Percentiles rank a stretch among this genome's conserved stretches.
phyloP scores from a whole-genome alignment of 1,139 yeast genomes.

The Sugiyamaella paludigena region DNA sequence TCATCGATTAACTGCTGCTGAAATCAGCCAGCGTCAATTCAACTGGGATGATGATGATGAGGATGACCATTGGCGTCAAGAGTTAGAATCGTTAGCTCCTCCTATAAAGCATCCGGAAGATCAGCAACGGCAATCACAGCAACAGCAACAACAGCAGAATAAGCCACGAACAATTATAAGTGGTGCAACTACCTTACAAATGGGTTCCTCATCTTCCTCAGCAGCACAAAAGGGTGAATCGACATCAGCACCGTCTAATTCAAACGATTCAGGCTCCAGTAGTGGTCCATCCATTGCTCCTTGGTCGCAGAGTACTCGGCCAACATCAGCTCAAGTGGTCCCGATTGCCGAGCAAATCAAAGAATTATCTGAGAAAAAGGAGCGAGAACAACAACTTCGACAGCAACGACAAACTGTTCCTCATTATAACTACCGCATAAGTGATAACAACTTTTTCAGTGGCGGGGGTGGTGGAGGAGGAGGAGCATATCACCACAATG shows the following conservation, averaged over 20 bases:
- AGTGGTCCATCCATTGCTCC: conserved; percentile 23
- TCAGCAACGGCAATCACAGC: conserved; percentile 1
- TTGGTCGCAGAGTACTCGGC: conserved; percentile 24
- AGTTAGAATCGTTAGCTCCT: conserved; percentile 12
- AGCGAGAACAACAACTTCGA: conserved; percentile 16
- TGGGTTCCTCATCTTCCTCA: conserved; percentile 4
- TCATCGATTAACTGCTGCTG: conserved; percentile 33
- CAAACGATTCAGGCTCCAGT: background rate
- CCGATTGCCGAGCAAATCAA: conserved; percentile 33
- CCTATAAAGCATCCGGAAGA: conserved; percentile 11
- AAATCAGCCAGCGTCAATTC: conserved; percentile 29
- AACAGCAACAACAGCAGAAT: background rate
- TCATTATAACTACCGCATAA: conserved; percentile 19
- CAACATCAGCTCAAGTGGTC: conserved; percentile 21
- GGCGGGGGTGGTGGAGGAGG: conserved; percentile 10
- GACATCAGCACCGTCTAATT: background rate
- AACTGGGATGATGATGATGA: conserved; percentile 47
- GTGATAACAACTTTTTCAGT: conserved; percentile 3
- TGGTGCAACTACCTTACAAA: conserved; percentile 8
- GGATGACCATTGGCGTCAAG: conserved; percentile 24
- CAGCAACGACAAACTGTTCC: conserved; percentile 13
- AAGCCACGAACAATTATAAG: conserved; percentile 7
- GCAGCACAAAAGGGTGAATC: conserved; percentile 9
- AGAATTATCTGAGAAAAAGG: conserved; percentile 25
- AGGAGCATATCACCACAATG: conserved; percentile 1